These are phyloP conservation scores for Boletus patriciae DNA, from an alignment of 768 basidiomycete species.

Conservation along the genomic window DNA sequence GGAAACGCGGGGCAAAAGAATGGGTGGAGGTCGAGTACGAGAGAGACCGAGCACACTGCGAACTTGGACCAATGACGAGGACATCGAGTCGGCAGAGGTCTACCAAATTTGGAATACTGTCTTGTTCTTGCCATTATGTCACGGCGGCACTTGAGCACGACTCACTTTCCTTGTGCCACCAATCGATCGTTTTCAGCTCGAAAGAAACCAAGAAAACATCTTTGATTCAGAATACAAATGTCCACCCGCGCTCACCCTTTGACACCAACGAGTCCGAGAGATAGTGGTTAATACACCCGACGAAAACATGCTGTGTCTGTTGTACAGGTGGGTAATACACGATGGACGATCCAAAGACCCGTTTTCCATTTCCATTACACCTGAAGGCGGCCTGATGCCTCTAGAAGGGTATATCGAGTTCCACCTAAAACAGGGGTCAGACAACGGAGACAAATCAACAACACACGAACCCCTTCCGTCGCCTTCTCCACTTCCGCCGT, in stretches of 20 bases:
- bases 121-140: no score
- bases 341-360: neutral
- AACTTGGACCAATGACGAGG: constrained; percentile 1
- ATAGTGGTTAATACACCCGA: neutral
- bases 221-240: neutral
- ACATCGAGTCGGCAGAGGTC: constrained; percentile 8
- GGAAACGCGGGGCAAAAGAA: neutral
- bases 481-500: constrained; percentile 29
- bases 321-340: constrained; percentile 14
- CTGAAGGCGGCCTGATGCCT: no score
- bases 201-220: neutral
- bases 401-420: constrained; percentile 33
- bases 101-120: constrained; percentile 9
- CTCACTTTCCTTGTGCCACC: neutral
- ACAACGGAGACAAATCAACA: constrained; percentile 2
- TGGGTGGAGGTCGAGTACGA: neutral
- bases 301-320: neutral
- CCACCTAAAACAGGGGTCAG: constrained; percentile 25
- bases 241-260: neutral
- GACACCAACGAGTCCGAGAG: neutral
- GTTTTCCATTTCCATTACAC: constrained; percentile 1
- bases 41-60: constrained; percentile 8
- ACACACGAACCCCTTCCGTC: constrained; percentile 29
- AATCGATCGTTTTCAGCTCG: neutral
- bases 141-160: neutral